Percentiles rank a stretch among this genome's conserved stretches.
Conservation (phyloP, 129 eudicot species). For the Ambrosia trifida region DNA sequence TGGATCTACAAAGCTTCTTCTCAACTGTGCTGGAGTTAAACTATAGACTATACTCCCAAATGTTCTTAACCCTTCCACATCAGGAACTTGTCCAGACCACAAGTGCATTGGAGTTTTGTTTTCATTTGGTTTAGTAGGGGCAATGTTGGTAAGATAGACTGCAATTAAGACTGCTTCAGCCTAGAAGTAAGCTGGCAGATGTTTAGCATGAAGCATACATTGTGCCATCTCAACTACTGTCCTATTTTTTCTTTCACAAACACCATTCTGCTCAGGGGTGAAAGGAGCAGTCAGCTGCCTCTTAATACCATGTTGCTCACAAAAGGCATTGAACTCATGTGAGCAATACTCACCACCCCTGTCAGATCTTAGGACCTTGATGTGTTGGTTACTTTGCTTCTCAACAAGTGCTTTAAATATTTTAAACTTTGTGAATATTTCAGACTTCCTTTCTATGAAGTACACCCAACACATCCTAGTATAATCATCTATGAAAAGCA, state of each 20-base stretch:
- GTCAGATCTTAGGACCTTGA: background rate
- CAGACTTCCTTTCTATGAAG: background rate
- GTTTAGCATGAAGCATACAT: background rate
- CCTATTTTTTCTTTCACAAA: background rate
- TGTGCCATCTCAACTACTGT: background rate
- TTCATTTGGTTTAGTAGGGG: background rate
- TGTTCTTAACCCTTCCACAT: background rate
- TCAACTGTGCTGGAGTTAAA: background rate
- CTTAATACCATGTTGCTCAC: background rate
- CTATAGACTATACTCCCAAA: background rate
- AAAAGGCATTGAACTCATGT: background rate
- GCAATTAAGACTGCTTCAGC: background rate
- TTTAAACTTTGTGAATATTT: background rate
- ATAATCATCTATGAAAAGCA: too few species aligned
- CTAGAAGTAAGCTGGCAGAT: background rate
- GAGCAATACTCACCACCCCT: background rate
- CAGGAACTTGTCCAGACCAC: background rate
- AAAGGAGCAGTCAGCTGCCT: background rate
- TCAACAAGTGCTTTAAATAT: background rate
- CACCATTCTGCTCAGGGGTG: background rate
- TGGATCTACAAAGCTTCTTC: background rate
- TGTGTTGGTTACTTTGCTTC: background rate
- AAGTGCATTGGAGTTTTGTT: background rate
- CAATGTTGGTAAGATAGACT: background rate
- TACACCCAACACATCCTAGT: background rate